phyloP scores from a whole-genome alignment of 495 filamentous ascomycete genomes.

The Melanomma pulvis-pyrius region DNA sequence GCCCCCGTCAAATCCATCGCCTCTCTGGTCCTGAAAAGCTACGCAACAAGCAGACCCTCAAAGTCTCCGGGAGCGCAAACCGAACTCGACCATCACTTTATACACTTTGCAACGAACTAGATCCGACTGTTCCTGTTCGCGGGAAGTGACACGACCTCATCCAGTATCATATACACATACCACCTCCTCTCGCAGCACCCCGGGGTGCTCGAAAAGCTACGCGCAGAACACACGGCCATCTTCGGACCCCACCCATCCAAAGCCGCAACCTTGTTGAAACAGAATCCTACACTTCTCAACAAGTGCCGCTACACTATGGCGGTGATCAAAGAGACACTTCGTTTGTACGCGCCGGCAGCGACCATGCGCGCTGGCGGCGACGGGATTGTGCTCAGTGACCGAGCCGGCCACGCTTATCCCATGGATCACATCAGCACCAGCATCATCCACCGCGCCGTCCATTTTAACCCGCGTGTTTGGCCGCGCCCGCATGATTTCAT shows the following conservation, averaged over 20 bases:
- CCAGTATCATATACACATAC: slow-evolving; percentile 48
- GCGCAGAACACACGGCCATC: slow-evolving; percentile 15
- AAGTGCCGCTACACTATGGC: slow-evolving; percentile 24
- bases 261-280: slow-evolving; percentile 11
- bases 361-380: slow-evolving; percentile 16
- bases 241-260: slow-evolving; percentile 4
- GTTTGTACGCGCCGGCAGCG: slow-evolving; percentile 24
- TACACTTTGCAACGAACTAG: slow-evolving; percentile 4
- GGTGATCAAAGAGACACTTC: slow-evolving; percentile 32
- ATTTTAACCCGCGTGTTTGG: slow-evolving; percentile 24
- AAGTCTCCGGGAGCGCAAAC: not conserved
- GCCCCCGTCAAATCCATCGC: slow-evolving; percentile 3
- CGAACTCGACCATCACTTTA: slow-evolving; percentile 15
- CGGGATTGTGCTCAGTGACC: slow-evolving; percentile 28
- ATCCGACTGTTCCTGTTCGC: slow-evolving; percentile 50
- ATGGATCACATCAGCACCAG: slow-evolving; percentile 38
- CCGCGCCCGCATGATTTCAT: slow-evolving; percentile 10
- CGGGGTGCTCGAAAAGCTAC: slow-evolving; percentile 18
- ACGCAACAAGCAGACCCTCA: not conserved
- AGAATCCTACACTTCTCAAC: slow-evolving; percentile 21
- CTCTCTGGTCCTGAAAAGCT: slow-evolving; percentile 13
- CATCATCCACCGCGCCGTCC: slow-evolving; percentile 27
- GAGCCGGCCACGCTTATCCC: slow-evolving; percentile 37
- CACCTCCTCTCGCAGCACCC: slow-evolving; percentile 55
- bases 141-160: slow-evolving; percentile 55